Percentiles rank a stretch among this genome's conserved stretches.
Conservation (phyloP, 495 filamentous ascomycete genomes). For the Neurospora sp. region DNA sequence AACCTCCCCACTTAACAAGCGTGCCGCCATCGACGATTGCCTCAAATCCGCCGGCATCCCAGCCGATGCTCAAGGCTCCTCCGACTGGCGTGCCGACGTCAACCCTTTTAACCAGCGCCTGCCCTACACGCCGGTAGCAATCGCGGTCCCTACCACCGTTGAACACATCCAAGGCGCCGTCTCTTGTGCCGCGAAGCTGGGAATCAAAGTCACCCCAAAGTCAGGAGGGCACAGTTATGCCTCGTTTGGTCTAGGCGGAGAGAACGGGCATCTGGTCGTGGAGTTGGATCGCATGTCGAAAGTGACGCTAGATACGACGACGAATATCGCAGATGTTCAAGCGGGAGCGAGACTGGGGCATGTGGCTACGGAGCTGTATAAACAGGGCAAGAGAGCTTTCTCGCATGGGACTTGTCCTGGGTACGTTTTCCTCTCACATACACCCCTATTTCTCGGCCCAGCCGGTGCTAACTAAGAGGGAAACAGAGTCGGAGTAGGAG, state of each 20-base stretch:
- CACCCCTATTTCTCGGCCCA: neutral
- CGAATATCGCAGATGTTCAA: conserved; percentile 30
- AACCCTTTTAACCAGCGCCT: conserved; percentile 32
- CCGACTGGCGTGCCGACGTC: conserved; percentile 29
- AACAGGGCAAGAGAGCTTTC: conserved; percentile 32
- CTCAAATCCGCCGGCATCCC: conserved; percentile 24
- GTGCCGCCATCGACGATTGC: conserved; percentile 32
- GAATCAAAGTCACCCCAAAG: conserved; percentile 34
- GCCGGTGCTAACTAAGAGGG: conserved; percentile 1
- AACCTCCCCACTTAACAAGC: conserved; percentile 13
- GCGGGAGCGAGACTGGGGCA: conserved; percentile 32
- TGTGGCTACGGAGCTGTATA: conserved; percentile 27
- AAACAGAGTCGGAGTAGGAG: conserved; percentile 32
- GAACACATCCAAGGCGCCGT: conserved; percentile 34
- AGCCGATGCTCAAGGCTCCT: conserved; percentile 22
- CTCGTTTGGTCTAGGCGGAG: conserved; percentile 35
- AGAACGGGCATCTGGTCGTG: conserved; percentile 37
- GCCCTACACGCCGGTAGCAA: conserved; percentile 28
- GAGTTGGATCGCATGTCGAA: conserved; percentile 35
- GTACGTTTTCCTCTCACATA: conserved; percentile 11
- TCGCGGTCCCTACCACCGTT: conserved; percentile 30
- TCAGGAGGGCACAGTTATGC: conserved; percentile 39
- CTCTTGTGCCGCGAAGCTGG: conserved; percentile 29
- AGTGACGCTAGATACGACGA: conserved; percentile 28
- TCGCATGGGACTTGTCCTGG: conserved; percentile 38